phyloP scores from a whole-genome alignment of 768 basidiomycete genomes.

The Mrakia blollopis region DNA sequence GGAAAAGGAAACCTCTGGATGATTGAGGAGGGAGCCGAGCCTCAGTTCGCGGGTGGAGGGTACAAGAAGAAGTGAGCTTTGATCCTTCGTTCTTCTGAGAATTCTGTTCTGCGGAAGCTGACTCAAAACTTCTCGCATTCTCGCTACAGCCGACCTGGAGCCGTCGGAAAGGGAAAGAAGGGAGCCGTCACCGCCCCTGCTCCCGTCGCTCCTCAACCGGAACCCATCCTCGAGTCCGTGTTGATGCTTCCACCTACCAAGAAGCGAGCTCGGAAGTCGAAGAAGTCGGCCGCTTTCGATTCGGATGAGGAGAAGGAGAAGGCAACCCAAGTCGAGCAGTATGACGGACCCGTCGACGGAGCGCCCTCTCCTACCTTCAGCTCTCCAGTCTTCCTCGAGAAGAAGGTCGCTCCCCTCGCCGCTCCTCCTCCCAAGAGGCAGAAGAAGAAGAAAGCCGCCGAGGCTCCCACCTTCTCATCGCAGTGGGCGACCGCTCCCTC shows the following conservation, averaged over 20 bases:
- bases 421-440: slow-evolving; percentile 11
- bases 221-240: neutral
- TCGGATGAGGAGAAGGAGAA: slow-evolving; percentile 5
- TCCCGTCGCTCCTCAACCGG: neutral
- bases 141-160: neutral
- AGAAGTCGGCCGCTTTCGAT: slow-evolving; percentile 1
- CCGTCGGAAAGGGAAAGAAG: slow-evolving; percentile 4
- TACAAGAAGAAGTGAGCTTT: slow-evolving; percentile 43
- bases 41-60: slow-evolving; percentile 77
- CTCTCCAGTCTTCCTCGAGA: slow-evolving; percentile 5
- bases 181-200: neutral
- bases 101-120: neutral
- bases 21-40: slow-evolving; percentile 72
- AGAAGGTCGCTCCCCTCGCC: slow-evolving; percentile 15
- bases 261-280: neutral
- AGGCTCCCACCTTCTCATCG: neutral
- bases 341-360: neutral
- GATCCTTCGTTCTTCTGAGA: neutral
- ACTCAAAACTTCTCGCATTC: neutral
- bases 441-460: neutral
- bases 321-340: neutral
- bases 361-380: neutral
- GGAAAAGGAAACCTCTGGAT: slow-evolving; percentile 84
- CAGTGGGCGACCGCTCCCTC: neutral
- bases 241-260: too few species aligned